Conservation (phyloP, 305 asterid species). For the Fraxinus xanthoxyloides region DNA sequence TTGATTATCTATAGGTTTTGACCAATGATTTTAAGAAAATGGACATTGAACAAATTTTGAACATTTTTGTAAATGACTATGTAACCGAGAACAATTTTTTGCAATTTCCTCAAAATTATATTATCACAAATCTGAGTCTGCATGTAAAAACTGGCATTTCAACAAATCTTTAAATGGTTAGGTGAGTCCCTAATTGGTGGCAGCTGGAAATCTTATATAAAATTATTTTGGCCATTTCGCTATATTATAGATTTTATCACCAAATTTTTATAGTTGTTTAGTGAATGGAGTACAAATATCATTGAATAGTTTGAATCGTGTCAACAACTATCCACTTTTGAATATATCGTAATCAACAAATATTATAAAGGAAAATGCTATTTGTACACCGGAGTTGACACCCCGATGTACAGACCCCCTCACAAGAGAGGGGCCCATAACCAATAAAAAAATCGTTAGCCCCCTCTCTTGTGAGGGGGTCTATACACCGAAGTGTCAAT, state of each 20-base stretch:
- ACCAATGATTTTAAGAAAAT: neutral
- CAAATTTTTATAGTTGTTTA: neutral
- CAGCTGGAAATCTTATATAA: neutral
- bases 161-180: neutral
- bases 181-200: neutral
- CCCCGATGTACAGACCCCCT: too few relatives aligned
- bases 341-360: neutral
- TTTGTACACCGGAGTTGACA: too few relatives aligned
- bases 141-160: neutral
- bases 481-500: too few relatives aligned
- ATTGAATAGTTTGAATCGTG: neutral
- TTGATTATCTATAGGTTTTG: neutral
- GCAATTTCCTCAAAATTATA: neutral
- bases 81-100: neutral
- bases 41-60: neutral
- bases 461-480: too few relatives aligned
- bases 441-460: too few relatives aligned
- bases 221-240: neutral
- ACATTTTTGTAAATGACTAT: neutral
- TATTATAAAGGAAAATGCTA: too few relatives aligned
- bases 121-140: neutral
- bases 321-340: neutral
- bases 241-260: neutral
- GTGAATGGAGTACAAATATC: neutral
- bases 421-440: too few relatives aligned